These are phyloP conservation scores for Diaporthe sp. DNA, from an alignment of 2,329 filamentous ascomycete species.

Conservation along the genomic window DNA sequence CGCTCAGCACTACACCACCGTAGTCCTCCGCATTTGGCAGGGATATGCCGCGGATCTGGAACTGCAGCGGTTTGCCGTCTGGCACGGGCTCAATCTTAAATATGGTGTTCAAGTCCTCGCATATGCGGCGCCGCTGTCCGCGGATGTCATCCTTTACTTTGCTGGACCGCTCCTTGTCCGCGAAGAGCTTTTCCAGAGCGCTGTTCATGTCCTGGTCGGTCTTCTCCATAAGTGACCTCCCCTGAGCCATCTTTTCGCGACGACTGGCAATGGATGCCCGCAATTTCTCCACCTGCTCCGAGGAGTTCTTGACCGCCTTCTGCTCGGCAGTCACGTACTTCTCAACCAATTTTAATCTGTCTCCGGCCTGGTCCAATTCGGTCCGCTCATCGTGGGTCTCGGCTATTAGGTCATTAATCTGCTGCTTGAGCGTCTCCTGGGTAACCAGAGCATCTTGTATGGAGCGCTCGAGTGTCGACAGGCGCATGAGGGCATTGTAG, in stretches of 20 bases:
- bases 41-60: constrained; percentile 83
- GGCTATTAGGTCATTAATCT: constrained; percentile 76
- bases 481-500: constrained; percentile 88
- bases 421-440: constrained; percentile 78
- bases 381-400: constrained; percentile 53
- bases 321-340: constrained; percentile 74
- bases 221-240: constrained; percentile 70
- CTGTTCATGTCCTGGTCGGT: constrained; percentile 73
- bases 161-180: constrained; percentile 68
- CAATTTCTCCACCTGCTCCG: constrained; percentile 76
- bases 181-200: constrained; percentile 69
- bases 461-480: constrained; percentile 90
- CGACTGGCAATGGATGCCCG: constrained; percentile 75
- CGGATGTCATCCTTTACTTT: constrained; percentile 76
- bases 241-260: constrained; percentile 75
- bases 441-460: constrained; percentile 91
- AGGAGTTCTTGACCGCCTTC: constrained; percentile 73
- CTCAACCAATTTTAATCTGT: constrained; percentile 61
- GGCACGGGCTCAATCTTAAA: constrained; percentile 81
- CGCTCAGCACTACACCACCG: constrained; percentile 61
- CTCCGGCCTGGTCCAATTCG: constrained; percentile 62
- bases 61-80: constrained; percentile 75
- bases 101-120: constrained; percentile 83
- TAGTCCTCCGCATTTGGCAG: constrained; percentile 84
- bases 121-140: constrained; percentile 90